Evolutionary conservation across 805 yeast species (phyloP).

Genomic region (Candida yuanshanica): DNA sequence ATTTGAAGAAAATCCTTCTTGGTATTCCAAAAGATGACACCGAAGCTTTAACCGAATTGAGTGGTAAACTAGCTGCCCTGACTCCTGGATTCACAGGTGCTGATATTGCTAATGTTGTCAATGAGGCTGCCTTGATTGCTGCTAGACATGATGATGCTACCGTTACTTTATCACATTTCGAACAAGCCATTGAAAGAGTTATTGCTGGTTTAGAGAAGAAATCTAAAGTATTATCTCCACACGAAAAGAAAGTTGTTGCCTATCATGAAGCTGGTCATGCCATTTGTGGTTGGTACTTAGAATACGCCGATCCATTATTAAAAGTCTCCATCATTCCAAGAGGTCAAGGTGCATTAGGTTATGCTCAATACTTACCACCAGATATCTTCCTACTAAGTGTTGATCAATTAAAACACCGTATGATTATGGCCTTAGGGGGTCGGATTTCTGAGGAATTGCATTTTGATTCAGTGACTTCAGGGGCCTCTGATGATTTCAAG

Average conservation of each 20-base stretch:
- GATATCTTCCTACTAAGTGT: slow-evolving; percentile 76
- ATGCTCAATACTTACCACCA: slow-evolving; percentile 90
- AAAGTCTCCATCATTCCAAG: slow-evolving; percentile 94
- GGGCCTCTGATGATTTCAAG: slow-evolving; percentile 90
- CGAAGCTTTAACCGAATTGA: slow-evolving; percentile 49
- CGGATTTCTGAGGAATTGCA: slow-evolving; percentile 88
- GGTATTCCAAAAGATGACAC: slow-evolving; percentile 34
- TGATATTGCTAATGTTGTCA: slow-evolving; percentile 90
- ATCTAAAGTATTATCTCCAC: slow-evolving; percentile 68
- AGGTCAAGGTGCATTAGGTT: slow-evolving; percentile 94
- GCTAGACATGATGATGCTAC: slow-evolving; percentile 65
- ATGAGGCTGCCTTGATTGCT: slow-evolving; percentile 91
- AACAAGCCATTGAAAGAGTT: slow-evolving; percentile 89
- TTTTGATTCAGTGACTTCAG: slow-evolving; percentile 82
- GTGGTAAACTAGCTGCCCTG: slow-evolving; percentile 82
- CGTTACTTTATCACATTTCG: slow-evolving; percentile 72
- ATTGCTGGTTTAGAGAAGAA: slow-evolving; percentile 92
- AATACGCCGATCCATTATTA: slow-evolving; percentile 83
- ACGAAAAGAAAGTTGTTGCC: slow-evolving; percentile 81
- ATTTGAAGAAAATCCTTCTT: slow-evolving; percentile 55
- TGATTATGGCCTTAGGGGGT: slow-evolving; percentile 95
- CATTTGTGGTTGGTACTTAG: slow-evolving; percentile 88
- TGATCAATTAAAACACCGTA: slow-evolving; percentile 72
- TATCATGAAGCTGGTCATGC: slow-evolving; percentile 98
- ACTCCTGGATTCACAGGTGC: slow-evolving; percentile 98